Base-by-base conservation (phyloP, 345 rosid genomes). In the Dipteronia dyeriana region DNA sequence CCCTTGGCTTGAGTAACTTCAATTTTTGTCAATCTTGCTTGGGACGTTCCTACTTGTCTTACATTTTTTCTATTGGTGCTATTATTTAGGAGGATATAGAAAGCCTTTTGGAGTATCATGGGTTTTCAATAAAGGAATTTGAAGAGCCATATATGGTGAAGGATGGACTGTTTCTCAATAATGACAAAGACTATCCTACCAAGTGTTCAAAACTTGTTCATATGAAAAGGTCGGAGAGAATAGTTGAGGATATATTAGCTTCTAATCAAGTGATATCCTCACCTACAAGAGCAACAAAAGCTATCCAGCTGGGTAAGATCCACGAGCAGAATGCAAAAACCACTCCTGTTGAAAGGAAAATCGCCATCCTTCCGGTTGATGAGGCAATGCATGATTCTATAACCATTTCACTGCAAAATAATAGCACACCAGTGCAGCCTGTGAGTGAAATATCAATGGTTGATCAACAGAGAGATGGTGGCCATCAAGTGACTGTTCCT, bases 91-190 rank as follows among this genome's bases (percentile, higher is more conserved):
- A 90, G 81, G 95, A 94, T 82, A 82, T 89, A 26, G 91, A 87
- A 76, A 81, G 81, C 76, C 80, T 92, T 51, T 74, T 94, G 80
- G 89, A 88, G 57, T 89, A 91, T 82, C 92, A 96, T 79, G 98
- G 97, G 22, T 94, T 94, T 84, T 78, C 73, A 43, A 78, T 91
- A 74, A 96, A 83, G 87, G 95, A 88, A 71, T 96, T 85, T 84
- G 91, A 96, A 85, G 97, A 94, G 89, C 97, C 90, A 75, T 94
- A 94, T 78, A 86, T 94, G 94, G 97, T 94, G 81, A 96, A 96
- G 86, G 91, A 91, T 68, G 98, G 97, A 68, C 87, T 88, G 12
- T 89, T 94, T 79, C 92, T 92, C 82, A 85, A 92, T 84, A 85
- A 78, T 76, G 99, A 91, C 54, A 82, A 76, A 79, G 99, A 92